phyloP scores from a whole-genome alignment of 352 stramenopile species.

The Pythium scleroteichum region DNA sequence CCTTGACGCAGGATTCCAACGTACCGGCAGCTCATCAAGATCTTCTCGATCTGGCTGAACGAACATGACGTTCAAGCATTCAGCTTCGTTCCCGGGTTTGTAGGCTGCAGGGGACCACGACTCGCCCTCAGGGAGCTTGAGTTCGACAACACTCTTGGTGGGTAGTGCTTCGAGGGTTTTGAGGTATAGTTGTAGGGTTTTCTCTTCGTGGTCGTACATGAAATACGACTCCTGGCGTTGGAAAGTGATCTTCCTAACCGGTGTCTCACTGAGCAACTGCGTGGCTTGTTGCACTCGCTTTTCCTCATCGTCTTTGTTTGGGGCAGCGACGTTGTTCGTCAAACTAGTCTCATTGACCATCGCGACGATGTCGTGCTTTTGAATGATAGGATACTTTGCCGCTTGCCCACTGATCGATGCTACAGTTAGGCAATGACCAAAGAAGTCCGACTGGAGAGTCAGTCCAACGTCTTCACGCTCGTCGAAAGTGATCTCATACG shows the following conservation, averaged over 20 bases:
- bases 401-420: slow-evolving; percentile 36
- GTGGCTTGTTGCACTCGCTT: slow-evolving; percentile 31
- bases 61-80: slow-evolving; percentile 34
- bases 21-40: slow-evolving; percentile 31
- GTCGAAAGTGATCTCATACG: slow-evolving; percentile 60
- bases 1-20: slow-evolving; percentile 30
- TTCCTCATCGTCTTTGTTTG: slow-evolving; percentile 37
- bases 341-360: slow-evolving; percentile 38
- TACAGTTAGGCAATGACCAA: slow-evolving; percentile 54
- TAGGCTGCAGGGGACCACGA: slow-evolving; percentile 33
- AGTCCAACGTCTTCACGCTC: slow-evolving; percentile 45
- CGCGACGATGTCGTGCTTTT: slow-evolving; percentile 57
- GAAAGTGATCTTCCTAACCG: slow-evolving; percentile 41
- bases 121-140: slow-evolving; percentile 31
- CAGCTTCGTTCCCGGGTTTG: slow-evolving; percentile 7
- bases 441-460: slow-evolving; percentile 54
- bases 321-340: slow-evolving; percentile 25
- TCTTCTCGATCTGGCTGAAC: slow-evolving; percentile 34
- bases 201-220: slow-evolving; percentile 33
- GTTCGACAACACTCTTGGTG: slow-evolving; percentile 30
- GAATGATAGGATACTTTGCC: slow-evolving; percentile 43
- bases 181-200: slow-evolving; percentile 36
- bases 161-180: slow-evolving; percentile 41
- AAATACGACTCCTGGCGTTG: slow-evolving; percentile 58
- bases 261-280: slow-evolving; percentile 29